These are phyloP conservation scores for Flaveria bidentis DNA, from an alignment of 129 eudicot genomes.

Conservation along the genomic window DNA sequence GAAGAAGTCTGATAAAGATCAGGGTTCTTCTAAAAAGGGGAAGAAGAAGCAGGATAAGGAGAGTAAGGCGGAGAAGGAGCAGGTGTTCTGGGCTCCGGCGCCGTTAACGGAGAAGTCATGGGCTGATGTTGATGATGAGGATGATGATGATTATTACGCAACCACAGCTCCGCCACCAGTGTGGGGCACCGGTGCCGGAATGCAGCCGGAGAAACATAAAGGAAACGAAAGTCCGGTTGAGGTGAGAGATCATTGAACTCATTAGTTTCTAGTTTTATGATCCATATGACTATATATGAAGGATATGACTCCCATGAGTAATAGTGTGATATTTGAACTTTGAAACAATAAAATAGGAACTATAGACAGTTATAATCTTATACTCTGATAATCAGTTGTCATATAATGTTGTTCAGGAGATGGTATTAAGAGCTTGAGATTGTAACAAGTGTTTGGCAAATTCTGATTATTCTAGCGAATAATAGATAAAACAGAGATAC, in stretches of 20 bases:
- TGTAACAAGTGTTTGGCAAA: background rate
- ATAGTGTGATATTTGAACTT: too few relatives aligned
- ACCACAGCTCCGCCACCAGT: conserved; percentile 69
- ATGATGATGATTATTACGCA: conserved; percentile 85
- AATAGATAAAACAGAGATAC: background rate
- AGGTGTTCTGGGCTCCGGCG: conserved; percentile 79
- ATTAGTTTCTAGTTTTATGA: conserved; percentile 12
- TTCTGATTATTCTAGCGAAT: background rate
- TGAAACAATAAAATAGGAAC: too few relatives aligned
- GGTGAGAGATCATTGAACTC: conserved; percentile 27
- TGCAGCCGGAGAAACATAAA: conserved; percentile 43
- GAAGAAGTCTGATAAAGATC: conserved; percentile 68
- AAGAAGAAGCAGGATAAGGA: conserved; percentile 47
- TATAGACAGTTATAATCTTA: background rate
- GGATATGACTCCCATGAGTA: too few relatives aligned
- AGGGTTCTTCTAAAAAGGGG: conserved; percentile 41
- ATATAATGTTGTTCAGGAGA: background rate
- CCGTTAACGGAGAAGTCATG: conserved; percentile 69
- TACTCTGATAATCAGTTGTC: too few relatives aligned
- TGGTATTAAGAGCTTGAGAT: background rate
- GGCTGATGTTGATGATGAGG: conserved; percentile 97
- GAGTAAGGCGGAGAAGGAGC: conserved; percentile 49
- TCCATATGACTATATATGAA: background rate
- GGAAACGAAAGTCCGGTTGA: conserved; percentile 44
- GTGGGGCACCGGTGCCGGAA: conserved; percentile 51